Evolutionary conservation across 1,284 basidiomycete species (phyloP), one percentile per base, ranked within the genome.

Genomic region (Sphagnurus paluster): DNA sequence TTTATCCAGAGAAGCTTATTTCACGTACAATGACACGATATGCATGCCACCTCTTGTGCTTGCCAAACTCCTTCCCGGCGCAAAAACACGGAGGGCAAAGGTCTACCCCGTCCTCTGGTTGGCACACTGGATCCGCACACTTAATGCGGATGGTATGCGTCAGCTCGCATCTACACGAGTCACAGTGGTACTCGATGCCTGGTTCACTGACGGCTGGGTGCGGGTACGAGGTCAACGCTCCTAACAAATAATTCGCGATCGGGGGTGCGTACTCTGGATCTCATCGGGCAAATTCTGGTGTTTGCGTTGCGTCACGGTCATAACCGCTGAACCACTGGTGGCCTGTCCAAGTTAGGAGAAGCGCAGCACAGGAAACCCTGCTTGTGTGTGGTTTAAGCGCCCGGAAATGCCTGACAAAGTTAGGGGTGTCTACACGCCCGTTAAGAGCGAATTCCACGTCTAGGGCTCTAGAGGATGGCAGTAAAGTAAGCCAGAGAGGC

Each of bases 91-190:
- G 64, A 2, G 92, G 91, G 63, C 92, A 96, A 13, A 96, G 77
- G 63, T 96, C 92, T 37, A 93, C 83, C 17, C 92, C 90, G 26
- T 89, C 87, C 10, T 78, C 86, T 10, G 70, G 60, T 53, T 85
- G 80, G 60, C 92, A 96, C 35, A 75, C 75, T 10, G 82, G 78
- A 61, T 92, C 87, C 19, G 92, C 92, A 62, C 92, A 96, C 71
- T 92, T 93, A 60, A 96, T 92, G 52, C 90, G 85, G 50, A 93
- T 82, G n/a, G 89, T 90, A 63, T 94, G 90, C 1, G 92, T 94
- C 49, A 90, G 71, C 65, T 90, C 86, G 68, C 78, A 79, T 50
- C 67, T 66, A 65, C 88, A 90, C 19, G 78, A 68, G 60, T 90
- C 88, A 68, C 87, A 90, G 55, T 83, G 75, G 53, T 88, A 86